phyloP scores from a whole-genome alignment of 2,329 filamentous ascomycete genomes.

The Bisporella sp. region DNA sequence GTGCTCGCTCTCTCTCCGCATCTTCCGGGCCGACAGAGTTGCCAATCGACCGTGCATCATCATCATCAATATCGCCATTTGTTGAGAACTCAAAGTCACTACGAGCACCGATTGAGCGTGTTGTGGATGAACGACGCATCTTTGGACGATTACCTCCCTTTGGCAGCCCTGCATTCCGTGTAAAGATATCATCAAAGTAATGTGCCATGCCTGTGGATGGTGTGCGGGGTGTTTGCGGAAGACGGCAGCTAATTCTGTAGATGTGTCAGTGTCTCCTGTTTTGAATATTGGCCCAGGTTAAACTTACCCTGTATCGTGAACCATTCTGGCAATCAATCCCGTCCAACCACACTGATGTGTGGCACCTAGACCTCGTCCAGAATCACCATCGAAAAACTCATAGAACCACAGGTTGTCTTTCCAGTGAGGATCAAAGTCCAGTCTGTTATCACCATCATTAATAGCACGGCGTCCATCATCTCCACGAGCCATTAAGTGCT shows the following conservation, averaged over 20 bases:
- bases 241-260: constrained; percentile 72
- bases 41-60: constrained; percentile 26
- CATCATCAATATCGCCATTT: constrained; percentile 33
- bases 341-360: constrained; percentile 97
- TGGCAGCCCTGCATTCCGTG: constrained; percentile 40
- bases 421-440: constrained; percentile 92
- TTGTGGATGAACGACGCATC: constrained; percentile 73
- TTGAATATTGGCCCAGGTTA: background rate
- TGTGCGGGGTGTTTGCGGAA: constrained; percentile 88
- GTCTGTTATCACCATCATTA: constrained; percentile 74
- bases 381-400: constrained; percentile 95
- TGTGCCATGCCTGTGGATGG: constrained; percentile 78
- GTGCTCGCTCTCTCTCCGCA: constrained; percentile 43
- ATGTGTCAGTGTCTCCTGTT: constrained; percentile 32
- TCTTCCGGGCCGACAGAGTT: constrained; percentile 42
- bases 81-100: constrained; percentile 63
- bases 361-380: constrained; percentile 79
- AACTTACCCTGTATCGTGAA: constrained; percentile 90
- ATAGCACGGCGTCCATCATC: constrained; percentile 84
- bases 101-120: constrained; percentile 74
- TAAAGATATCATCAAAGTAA: constrained; percentile 91
- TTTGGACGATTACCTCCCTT: constrained; percentile 35
- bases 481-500: constrained; percentile 80
- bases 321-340: constrained; percentile 90
- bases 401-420: constrained; percentile 93